Percentiles rank a stretch among this genome's conserved stretches.
Conservation (phyloP, 139 green algal genomes). For the Auxenochlorella pyrenoidosa region DNA sequence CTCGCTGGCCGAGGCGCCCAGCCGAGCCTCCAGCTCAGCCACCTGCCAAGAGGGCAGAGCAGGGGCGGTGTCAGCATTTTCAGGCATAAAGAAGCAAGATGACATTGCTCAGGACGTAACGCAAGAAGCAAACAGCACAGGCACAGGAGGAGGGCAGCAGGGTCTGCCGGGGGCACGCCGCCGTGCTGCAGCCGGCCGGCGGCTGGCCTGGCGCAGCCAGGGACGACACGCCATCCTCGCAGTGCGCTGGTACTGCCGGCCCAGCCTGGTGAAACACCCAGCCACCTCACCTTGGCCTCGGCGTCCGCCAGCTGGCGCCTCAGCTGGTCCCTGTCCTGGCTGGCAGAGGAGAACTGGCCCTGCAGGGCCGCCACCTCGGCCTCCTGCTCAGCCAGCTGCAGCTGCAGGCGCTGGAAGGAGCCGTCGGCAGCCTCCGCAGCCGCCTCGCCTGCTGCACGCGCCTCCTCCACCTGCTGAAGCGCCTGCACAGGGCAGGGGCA, state of each 20-base stretch:
- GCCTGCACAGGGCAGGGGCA: background rate
- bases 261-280: background rate
- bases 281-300: background rate
- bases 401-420: background rate
- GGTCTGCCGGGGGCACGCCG: no score
- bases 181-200: no score
- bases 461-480: background rate
- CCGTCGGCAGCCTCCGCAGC: background rate
- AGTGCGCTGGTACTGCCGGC: no score
- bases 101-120: no score
- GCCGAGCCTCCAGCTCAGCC: background rate
- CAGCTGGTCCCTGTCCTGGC: background rate
- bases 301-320: background rate
- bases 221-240: no score
- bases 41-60: background rate
- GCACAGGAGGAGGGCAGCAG: no score
- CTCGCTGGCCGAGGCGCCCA: background rate
- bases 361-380: background rate
- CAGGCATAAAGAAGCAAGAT: no score
- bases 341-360: background rate
- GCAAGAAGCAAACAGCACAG: no score
- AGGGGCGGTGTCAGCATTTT: background rate
- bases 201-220: no score
- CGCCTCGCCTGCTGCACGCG: background rate
- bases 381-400: background rate